phyloP scores from a whole-genome alignment of 2,329 filamentous ascomycete species.

The Blumeriella jaapii region DNA sequence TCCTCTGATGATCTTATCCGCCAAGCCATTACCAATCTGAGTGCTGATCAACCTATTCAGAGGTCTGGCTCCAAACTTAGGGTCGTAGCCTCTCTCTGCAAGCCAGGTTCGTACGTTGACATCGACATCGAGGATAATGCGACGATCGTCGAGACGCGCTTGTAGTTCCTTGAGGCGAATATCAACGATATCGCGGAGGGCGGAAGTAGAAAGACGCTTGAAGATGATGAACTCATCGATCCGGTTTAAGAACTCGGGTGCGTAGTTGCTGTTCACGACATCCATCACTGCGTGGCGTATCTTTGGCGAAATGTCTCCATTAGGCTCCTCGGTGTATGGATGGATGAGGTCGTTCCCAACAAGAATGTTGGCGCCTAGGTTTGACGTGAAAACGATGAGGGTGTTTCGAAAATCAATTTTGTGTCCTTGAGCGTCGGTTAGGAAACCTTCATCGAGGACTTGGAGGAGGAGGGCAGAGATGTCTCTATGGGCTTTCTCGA shows the following conservation, averaged over 20 bases:
- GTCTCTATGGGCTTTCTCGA: conserved; percentile 93
- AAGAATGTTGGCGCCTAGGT: conserved; percentile 85
- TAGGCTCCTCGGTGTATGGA: conserved; percentile 48
- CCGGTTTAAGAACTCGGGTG: conserved; percentile 92
- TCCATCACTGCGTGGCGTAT: conserved; percentile 80
- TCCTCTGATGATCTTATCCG: conserved; percentile 85
- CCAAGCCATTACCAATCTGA: conserved; percentile 78
- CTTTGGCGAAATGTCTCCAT: conserved; percentile 59
- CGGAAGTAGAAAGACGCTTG: conserved; percentile 66
- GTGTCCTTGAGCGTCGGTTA: conserved; percentile 91
- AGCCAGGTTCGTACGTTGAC: conserved; percentile 73
- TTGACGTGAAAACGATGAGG: conserved; percentile 91
- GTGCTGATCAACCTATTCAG: conserved; percentile 84
- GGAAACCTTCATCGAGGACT: conserved; percentile 89
- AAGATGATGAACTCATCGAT: conserved; percentile 97
- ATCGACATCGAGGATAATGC: conserved; percentile 65
- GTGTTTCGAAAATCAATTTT: conserved; percentile 96
- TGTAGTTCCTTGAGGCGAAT: conserved; percentile 83
- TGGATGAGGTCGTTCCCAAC: conserved; percentile 60
- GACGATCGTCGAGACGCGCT: conserved; percentile 67
- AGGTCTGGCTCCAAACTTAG: conserved; percentile 80
- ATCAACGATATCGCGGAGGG: conserved; percentile 85
- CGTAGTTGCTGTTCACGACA: conserved; percentile 61
- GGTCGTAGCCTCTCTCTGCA: conserved; percentile 80
- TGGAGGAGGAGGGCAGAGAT: conserved; percentile 87